Evolutionary conservation across 2,329 filamentous ascomycete genomes (phyloP), one percentile per base, ranked within the genome.

Genomic region (Diaporthe ilicicola): DNA sequence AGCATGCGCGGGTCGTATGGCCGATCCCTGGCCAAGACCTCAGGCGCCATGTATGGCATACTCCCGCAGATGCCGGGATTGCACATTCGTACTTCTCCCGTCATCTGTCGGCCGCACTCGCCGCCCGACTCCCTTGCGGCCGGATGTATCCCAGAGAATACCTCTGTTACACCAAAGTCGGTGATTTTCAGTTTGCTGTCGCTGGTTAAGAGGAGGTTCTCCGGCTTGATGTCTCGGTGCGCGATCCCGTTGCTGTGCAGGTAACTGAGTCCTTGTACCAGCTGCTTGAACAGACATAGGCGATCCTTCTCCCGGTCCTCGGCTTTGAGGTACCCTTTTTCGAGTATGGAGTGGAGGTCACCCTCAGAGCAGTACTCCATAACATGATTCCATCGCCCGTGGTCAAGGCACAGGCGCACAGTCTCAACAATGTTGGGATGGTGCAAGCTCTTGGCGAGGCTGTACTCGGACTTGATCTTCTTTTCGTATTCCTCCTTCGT

Each of bases 281-380:
- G 85, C 80, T 97, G 94, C 85, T 97, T 97, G 88, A 97, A 97
- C 74, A 97, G 87, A 81, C 94, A 97, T 39, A 93, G 84, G 12
- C 93, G 91, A 78, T 97, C 93, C 69, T 87, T 85, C 19, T 87
- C 84, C 70, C 91, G 90, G 69, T 92, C 90, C 8, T 90, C 86
- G 3, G 84, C 82, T 70, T 84, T 88, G 74, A 97, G 89, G 76
- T 92, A 91, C 42, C 88, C 88, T 79, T 91, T 92, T 74, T 91
- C 88, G 48, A 97, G 91, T 15, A 97, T 83, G 73, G 87, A 86
- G 79, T 92, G 95, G 7, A 97, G 84, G 77, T 97, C 94, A 55
- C 94, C 94, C 75, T 94, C 90, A 3, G 89, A 87, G 82, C 94
- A 97, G 79, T 93, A 97, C 79, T 97, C 94, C 94, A 97, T 97